Evolutionary conservation across 164 flowering plant species (phyloP), one percentile per base, ranked within the genome.

Genomic region (Stephania cephalantha): DNA sequence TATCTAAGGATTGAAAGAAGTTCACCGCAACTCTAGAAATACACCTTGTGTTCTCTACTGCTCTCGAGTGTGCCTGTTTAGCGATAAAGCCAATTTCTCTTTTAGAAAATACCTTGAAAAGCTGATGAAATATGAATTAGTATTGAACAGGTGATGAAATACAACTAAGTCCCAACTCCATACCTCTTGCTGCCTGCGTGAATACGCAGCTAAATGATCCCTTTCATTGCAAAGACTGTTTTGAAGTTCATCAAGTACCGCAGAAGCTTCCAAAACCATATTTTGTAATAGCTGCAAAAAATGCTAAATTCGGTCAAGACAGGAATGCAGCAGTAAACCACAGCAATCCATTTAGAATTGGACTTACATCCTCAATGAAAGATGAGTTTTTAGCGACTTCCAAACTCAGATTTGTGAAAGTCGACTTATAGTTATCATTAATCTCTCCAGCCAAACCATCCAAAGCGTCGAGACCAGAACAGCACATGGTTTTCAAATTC

Each of bases 141-240:
- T 25, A 3, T n/a, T 9, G 25, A 61, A 61, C 66, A 61, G 22
- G 25, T 61, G 29, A 0, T 61, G 66, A 61, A 20, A 61, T 61
- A 18, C 66, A 61, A 61, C 25, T 53, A 61, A 52, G 25, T 31
- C 3, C 72, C 7, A 69, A 58, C 55, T 73, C 29, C 84, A 30
- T 52, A 95, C 99, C 95, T 94, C 85, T 25, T 84, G 90, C 82
- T 91, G 99, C 76, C 89, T 90, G 66, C 82, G 85, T 71, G 97
- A 90, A 86, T 78, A 94, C 72, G 90, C 79, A 74, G 80, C 79
- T 71, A 96, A 76, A 83, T 89, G 92, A 71, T 87, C 90, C 75
- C 88, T 90, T 78, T 91, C 97, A 76, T 78, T 81, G 74, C 85
- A 81, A 68, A 96, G 89, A 81, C 85, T 85, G 64, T 79, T 85